Evolutionary conservation across 148 eudicot species (phyloP).

Genomic region (Vaccinium myrtillus): DNA sequence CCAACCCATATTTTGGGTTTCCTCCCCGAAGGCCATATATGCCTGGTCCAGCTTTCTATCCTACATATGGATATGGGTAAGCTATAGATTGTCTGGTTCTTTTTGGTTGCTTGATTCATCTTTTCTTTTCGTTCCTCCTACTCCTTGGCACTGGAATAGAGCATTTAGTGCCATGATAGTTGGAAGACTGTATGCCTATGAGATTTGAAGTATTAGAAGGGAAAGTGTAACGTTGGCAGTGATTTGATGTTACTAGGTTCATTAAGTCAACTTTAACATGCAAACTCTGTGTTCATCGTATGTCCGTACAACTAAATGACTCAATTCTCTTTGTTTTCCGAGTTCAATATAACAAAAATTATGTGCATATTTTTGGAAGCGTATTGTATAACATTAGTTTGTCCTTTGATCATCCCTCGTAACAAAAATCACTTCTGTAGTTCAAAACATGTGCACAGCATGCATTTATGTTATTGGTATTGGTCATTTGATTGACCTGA

Average conservation of each 20-base stretch:
- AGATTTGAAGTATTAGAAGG: not conserved
- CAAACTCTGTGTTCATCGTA: not conserved
- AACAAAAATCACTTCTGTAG: not conserved
- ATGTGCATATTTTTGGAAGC: not conserved
- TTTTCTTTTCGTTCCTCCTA: not conserved
- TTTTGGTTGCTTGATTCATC: conserved; percentile 1
- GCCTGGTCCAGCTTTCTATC: conserved; percentile 49
- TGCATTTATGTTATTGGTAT: not conserved
- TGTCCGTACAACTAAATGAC: not conserved
- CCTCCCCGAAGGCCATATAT: conserved; percentile 66
- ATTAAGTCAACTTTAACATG: not conserved
- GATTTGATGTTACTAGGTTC: not conserved
- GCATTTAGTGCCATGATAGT: not conserved
- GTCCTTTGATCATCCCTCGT: not conserved
- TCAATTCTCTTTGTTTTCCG: not conserved
- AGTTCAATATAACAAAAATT: not conserved
- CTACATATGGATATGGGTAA: conserved; percentile 76
- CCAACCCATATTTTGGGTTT: conserved; percentile 47
- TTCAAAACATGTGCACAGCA: not conserved
- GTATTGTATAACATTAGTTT: not conserved
- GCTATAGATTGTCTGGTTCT: conserved; percentile 7
- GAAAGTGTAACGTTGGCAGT: not conserved
- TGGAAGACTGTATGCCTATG: not conserved
- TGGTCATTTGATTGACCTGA: not conserved
- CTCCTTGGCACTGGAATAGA: not conserved